These are phyloP conservation scores for Globisporangium viniferum DNA, from an alignment of 352 stramenopile genomes.

Conservation along the genomic window DNA sequence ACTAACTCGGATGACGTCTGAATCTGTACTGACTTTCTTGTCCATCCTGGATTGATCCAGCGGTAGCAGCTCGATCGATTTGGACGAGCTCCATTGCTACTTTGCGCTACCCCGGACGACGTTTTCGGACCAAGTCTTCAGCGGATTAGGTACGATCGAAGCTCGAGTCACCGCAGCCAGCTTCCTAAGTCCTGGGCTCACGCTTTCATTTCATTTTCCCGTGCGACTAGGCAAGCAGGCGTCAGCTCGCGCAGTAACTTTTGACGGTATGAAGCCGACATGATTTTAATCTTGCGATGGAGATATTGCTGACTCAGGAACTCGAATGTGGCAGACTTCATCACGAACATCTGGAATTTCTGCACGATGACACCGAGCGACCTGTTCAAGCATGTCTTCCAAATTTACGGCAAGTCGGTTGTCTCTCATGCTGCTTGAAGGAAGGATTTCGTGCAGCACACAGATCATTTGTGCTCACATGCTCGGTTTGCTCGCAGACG, in stretches of 20 bases:
- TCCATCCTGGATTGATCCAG: constrained; percentile 16
- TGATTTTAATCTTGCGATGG: neutral
- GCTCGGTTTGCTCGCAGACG: constrained; percentile 20
- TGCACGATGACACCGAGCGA: constrained; percentile 45
- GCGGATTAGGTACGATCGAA: constrained; percentile 30
- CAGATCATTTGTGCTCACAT: neutral
- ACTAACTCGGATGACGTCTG: neutral
- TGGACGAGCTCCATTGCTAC: constrained; percentile 47
- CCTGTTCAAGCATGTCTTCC: constrained; percentile 39
- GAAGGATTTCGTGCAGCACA: neutral
- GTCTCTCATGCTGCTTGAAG: neutral
- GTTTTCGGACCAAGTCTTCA: constrained; percentile 56
- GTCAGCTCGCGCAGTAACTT: constrained; percentile 31
- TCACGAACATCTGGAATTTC: constrained; percentile 61
- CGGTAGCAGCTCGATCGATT: constrained; percentile 51
- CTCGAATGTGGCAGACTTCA: constrained; percentile 30
- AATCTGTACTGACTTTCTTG: neutral
- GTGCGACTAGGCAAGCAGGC: constrained; percentile 32
- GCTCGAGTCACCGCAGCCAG: neutral
- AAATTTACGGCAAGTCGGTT: constrained; percentile 34
- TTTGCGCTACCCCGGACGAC: constrained; percentile 35
- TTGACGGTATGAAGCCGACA: constrained; percentile 30
- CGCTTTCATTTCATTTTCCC: neutral
- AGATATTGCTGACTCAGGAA: neutral
- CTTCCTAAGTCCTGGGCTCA: neutral